Evolutionary conservation across 345 rosid genomes (phyloP).

Genomic region (Populus euphratica): DNA sequence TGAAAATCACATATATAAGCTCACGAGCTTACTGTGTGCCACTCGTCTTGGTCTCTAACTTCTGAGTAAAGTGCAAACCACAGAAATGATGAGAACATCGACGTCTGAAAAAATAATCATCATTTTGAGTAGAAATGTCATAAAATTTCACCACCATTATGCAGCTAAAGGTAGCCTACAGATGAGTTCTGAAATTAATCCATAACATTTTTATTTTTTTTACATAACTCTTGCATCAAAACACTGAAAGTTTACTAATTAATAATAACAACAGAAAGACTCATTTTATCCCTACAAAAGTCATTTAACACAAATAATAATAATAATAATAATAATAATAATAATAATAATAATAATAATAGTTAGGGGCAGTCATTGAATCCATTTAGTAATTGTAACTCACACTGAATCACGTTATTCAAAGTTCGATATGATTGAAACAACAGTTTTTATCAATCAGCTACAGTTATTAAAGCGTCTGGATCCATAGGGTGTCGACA

Average conservation of each 20-base stretch:
- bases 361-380: background rate
- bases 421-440: background rate
- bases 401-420: background rate
- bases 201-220: background rate
- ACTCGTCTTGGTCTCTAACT: no score
- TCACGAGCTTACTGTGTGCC: background rate
- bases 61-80: background rate
- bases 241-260: background rate
- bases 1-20: background rate
- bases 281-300: background rate
- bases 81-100: background rate
- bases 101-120: background rate
- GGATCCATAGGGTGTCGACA: slow-evolving; percentile 13
- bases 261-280: background rate
- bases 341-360: no score
- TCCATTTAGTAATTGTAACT: background rate
- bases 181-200: background rate
- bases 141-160: background rate
- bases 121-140: background rate
- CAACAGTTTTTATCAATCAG: background rate
- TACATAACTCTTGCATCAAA: background rate
- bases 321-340: no score
- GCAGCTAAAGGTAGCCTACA: background rate
- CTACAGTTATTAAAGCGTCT: slow-evolving; percentile 9
- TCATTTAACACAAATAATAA: background rate